Base-by-base conservation (phyloP, 2,329 filamentous ascomycete genomes). In the Neofusicoccum sp. region DNA sequence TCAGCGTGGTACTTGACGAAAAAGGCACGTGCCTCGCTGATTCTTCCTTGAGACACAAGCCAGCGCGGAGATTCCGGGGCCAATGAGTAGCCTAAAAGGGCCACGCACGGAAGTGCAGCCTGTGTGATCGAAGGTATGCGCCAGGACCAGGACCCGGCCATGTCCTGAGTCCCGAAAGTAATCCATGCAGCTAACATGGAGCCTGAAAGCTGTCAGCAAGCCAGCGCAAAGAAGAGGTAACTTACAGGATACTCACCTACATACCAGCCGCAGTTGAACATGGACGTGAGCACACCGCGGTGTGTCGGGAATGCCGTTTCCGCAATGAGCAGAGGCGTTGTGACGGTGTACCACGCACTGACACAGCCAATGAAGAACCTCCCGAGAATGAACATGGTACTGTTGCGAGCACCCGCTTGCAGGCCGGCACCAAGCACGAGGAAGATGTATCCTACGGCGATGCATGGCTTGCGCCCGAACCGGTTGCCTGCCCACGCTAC, bases 31-130 rank as follows among this genome's bases (percentile, higher is more conserved):
- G 22, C 22, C 22, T 77, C 29, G 84, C 84, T 64, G 84, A 79
- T 41, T 9, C 37, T 9, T 11, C 37, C 37, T 41, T 41, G 37
- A 39, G 81, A 80, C 44, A 87, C 78, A 28, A 87, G 72, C 80
- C 82, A 88, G 31, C 86, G 78, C 3, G 85, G 85, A 1, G 80
- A 84, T 65, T 87, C 85, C 0, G 85, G 85, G 6, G 84, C 77
- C 6, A 71, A 58, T 7, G 83, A 72, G 62, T 81, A 76, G 71
- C 71, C 68, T 11, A 75, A 64, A 7, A 76, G 76, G 3, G 79
- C 81, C 4, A 79, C 58, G 37, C 78, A 74, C 65, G 85, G 83
- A 0, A 85, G 67, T 3, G 83, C 71, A 1, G 78, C 81, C 0
- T 82, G 83, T 8, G 82, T 74, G 50, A 78, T 72, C 81, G 78